A percentile compares a stretch with the other conserved stretches of the same genome.
Conservation (phyloP, 2,329 filamentous ascomycete species). For the Arthrobotrys sinensis region DNA sequence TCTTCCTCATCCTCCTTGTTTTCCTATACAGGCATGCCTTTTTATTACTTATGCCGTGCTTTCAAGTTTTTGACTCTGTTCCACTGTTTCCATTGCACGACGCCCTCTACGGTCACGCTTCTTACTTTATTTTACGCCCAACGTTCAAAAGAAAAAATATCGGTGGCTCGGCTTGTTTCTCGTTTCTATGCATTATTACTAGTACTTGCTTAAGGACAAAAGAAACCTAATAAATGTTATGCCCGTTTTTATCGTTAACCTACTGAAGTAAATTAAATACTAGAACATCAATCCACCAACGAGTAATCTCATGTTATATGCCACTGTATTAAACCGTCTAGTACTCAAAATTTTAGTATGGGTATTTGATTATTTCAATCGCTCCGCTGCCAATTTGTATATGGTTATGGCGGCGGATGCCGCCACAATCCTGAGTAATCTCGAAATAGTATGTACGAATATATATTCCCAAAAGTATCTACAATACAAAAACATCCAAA, state of each 20-base stretch:
- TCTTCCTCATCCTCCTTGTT: not conserved
- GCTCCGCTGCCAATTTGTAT: no score
- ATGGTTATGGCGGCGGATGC: no score
- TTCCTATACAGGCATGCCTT: conserved; percentile 13
- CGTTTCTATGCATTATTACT: not conserved
- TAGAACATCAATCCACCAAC: no score
- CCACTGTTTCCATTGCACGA: conserved; percentile 8
- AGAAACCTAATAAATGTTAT: conserved; percentile 5
- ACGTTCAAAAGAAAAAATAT: conserved; percentile 19
- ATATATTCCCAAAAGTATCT: conserved; percentile 21
- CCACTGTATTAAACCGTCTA: no score
- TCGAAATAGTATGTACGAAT: not conserved
- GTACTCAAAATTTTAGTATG: no score
- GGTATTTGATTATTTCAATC: no score
- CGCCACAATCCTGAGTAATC: no score
- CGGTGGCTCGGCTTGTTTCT: conserved; percentile 10
- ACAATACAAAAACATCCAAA: conserved; percentile 13
- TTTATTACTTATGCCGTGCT: not conserved
- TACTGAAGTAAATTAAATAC: not conserved
- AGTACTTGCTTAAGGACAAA: conserved; percentile 4
- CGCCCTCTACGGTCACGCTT: not conserved
- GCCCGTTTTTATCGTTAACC: not conserved
- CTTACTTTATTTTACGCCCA: not conserved
- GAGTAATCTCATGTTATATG: no score
- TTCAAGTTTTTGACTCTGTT: not conserved